Conservation (phyloP, 2,329 filamentous ascomycete genomes). For the Neofusicoccum cordaticola region DNA sequence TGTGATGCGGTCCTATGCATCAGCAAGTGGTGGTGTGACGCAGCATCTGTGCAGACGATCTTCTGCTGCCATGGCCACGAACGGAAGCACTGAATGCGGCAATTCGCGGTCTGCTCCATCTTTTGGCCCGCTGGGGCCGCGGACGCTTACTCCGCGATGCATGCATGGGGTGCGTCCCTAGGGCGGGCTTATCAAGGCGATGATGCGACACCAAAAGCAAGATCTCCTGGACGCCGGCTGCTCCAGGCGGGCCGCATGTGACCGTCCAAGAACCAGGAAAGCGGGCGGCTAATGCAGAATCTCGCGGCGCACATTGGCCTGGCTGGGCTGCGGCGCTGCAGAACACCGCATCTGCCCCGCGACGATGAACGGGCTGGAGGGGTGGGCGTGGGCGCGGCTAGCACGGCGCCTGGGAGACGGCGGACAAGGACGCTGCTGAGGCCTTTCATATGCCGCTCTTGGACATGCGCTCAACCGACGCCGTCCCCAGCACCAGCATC, state of each 20-base stretch:
- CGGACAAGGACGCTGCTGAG: too few relatives aligned
- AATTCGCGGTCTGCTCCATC: not conserved
- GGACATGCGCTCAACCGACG: not conserved
- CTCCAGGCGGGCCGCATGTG: not conserved
- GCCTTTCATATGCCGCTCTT: not conserved
- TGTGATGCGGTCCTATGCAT: not conserved
- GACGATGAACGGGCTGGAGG: not conserved
- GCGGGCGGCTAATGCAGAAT: not conserved
- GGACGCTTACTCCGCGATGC: not conserved
- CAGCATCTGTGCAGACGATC: constrained; percentile 3
- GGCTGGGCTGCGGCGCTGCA: not conserved
- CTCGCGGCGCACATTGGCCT: not conserved
- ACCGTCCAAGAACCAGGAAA: not conserved
- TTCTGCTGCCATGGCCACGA: not conserved
- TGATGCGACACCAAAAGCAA: not conserved
- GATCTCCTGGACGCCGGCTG: not conserved
- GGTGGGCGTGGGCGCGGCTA: too few relatives aligned
- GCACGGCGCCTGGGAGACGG: too few relatives aligned
- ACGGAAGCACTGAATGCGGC: too few relatives aligned
- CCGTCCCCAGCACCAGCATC: not conserved
- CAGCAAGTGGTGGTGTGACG: constrained; percentile 1
- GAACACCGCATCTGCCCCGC: not conserved
- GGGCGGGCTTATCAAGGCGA: not conserved
- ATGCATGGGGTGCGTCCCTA: not conserved
- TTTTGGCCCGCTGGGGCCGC: not conserved